Base-by-base conservation (phyloP, 441 rosid genomes). In the Brassica hybrid region DNA sequence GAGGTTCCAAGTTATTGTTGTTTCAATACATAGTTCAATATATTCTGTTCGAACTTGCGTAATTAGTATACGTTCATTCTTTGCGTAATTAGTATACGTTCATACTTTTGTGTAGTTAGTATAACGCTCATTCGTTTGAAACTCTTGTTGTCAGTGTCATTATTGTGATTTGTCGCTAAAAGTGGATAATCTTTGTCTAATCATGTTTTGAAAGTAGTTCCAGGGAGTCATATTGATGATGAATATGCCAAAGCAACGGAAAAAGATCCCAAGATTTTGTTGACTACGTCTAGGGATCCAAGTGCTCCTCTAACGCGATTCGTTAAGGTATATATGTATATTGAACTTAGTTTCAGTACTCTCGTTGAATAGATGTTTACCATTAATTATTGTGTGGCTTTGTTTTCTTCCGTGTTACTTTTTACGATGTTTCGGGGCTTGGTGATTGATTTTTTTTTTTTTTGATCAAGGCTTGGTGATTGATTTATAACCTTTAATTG, bases 201-300 rank as follows among this genome's bases (percentile, higher is more conserved):
- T 65, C 50, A 36, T 74, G 73, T 67, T 87, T 68, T 67, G 69
- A 43, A 54, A 66, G 54, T 69, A 90, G 98, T 89, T 59, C 98
- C 90, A 7, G 82, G 83, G 79, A 86, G 86, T 43, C 92, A 88
- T 82, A 92, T 96, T 48, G 99, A 93, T 72, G 98, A 96, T 69
- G 98, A 92, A 79, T 96, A 95, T 75, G 99, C 97, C 61, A 87
- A 84, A 62, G 97, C 92, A 1, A 79, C 87, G 1, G 92, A 82
- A 61, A 85, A 71, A 62, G 89, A 93, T 60, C 97, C 99, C 4
- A 93, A 89, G 81, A 96, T 96, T 79, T 60, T 92, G 85, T 72
- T 95, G 59, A 93, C 98, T 36, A 90, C 97, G 0, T 93, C 99
- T 11, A 81, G 98, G 72, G 81, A 93, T 84, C 97, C 98, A 2